Base-by-base conservation (phyloP, 2,329 filamentous ascomycete genomes). In the Pestalotiopsis sp. region DNA sequence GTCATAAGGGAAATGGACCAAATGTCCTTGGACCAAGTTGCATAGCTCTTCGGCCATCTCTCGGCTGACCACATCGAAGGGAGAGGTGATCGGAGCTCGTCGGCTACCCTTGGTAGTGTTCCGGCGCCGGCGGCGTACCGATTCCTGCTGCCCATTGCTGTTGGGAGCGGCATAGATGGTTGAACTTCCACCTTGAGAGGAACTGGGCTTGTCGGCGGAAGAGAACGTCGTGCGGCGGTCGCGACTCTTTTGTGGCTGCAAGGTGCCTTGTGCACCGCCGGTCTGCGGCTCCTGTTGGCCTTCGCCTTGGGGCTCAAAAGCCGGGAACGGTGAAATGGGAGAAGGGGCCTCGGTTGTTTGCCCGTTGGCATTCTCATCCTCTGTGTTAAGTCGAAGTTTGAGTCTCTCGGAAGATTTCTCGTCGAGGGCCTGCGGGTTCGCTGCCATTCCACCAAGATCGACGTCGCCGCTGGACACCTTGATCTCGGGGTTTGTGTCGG, bases 1-100 rank as follows among this genome's bases (percentile, higher is more conserved):
- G 76, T 99, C 94, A 80, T 98, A 97, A 5, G 96, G 96, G 85
- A 97, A 99, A 72, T 93, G 84, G 31, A 99, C 95, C 66, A 99
- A 80, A 78, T 95, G 91, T 1, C 96, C 96, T 80, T 98, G 95
- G 31, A 96, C 88, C 82, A 96, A 83, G 71, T 89, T 88, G 73
- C 98, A 84, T 73, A 98, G 81, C 74, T 93, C 92, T 78, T 97
- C 95, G 1, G 94, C 93, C 73, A 97, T 93, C 5, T 87, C 86
- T 67, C 88, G 89, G 36, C 88, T 86, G 66, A 98, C 85, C 72
- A 98, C 83, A 65, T 97, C 94, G 70, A 97, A 95, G 1, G 86
- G 82, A 14, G 87, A 86, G 67, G 31, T 31, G 31, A 87, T 83
- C 73, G 91, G 89, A 1, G 88, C 88, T 57, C 89, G 87, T 39